Base-by-base conservation (phyloP, 768 basidiomycete genomes). In the Mycena sanguinolenta region DNA sequence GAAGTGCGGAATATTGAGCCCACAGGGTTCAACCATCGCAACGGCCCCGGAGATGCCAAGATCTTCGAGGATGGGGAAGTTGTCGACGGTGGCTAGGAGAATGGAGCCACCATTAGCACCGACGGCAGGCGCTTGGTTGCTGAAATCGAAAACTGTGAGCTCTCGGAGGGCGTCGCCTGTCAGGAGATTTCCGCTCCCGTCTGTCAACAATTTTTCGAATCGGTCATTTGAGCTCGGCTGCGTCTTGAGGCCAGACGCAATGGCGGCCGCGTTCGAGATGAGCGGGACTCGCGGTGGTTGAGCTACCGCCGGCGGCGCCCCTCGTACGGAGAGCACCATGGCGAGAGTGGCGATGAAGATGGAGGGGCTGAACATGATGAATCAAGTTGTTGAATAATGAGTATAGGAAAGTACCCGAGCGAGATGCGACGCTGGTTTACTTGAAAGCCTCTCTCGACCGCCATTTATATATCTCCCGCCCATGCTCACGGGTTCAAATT, bases 1-100 rank as follows among this genome's bases (percentile, higher is more conserved):
- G 5, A 55, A 32, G n/a, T 55, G 54, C 21, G 81, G 80, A 13
- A 78, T 79, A 76, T 82, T 80, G 60, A 55, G 54, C 10, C 54
- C 54, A 32, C 54, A 55, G 8, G 54, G 54, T n/a, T 55, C 54
- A 19, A 55, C 59, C 52, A 50, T 42, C n/a, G 62, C 53, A 21
- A 73, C 39, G 36, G 46, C 71, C 49, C 62, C 62, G 23, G 62
- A 53, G 10, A 63, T 25, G n/a, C 34, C 49, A 7, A 72, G 53
- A 13, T 30, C 57, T 58, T 60, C 28, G 49, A 72, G 71, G 54
- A 72, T 63, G 28, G 71, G 71, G 54, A 72, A 72, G 67, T 69
- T 72, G 46, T 72, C 71, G 16, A 72, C 67, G 9, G 71, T 71
- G 27, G 70, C 70, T 14, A 71, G 66, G 32, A 71, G 70, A 39